A percentile compares a stretch with the other conserved stretches of the same genome.
These are phyloP conservation scores for Colletotrichum sp. DNA, from an alignment of 2,329 filamentous ascomycete species.

Conservation along the genomic window DNA sequence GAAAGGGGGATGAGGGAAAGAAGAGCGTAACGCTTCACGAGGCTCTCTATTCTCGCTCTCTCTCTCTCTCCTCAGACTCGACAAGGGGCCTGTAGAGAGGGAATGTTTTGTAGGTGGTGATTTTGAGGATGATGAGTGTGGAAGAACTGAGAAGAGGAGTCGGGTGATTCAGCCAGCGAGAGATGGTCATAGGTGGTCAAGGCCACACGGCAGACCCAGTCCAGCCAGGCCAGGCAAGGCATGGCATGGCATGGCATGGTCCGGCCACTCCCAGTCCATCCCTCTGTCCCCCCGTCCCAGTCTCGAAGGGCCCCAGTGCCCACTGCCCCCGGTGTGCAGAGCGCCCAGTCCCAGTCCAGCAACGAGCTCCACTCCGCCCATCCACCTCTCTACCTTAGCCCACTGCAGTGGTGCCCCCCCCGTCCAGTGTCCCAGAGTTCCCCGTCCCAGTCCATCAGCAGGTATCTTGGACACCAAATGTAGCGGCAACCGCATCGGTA, in stretches of 20 bases:
- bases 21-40: conserved; percentile 21
- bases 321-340: not conserved
- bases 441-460: not conserved
- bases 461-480: not conserved
- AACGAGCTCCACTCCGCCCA: not conserved
- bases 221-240: conserved; percentile 16
- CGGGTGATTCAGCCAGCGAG: conserved; percentile 9
- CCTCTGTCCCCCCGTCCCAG: conserved; percentile 2
- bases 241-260: conserved; percentile 17
- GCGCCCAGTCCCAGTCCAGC: not conserved
- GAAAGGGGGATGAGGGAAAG: conserved; percentile 26
- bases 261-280: conserved; percentile 17
- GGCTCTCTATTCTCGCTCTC: conserved; percentile 26
- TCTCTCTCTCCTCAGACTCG: conserved; percentile 23
- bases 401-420: not conserved
- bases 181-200: conserved; percentile 19
- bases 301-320: not conserved
- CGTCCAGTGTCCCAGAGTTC: conserved; percentile 7
- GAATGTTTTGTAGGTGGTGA: conserved; percentile 1
- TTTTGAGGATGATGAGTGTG: conserved; percentile 8
- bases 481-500: not conserved
- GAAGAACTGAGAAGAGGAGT: conserved; percentile 23
- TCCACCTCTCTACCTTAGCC: not conserved
- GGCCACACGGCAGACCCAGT: conserved; percentile 15
- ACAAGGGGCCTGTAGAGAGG: conserved; percentile 19